Conservation (phyloP, 495 filamentous ascomycete species). For the Penicillium atrosanguineum region DNA sequence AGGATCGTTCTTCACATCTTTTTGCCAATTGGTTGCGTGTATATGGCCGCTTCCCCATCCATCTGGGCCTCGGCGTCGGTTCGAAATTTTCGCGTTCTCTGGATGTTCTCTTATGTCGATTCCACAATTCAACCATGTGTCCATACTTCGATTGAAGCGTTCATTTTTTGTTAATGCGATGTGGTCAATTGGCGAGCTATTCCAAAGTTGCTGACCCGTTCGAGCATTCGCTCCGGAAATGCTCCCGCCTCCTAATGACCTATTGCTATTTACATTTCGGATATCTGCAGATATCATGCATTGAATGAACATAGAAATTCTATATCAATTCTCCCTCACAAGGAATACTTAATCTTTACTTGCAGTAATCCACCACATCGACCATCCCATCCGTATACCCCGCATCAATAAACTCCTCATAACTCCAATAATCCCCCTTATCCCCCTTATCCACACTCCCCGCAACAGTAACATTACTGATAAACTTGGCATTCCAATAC, state of each 20-base stretch:
- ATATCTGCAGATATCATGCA: neutral
- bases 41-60: neutral
- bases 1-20: too few relatives aligned
- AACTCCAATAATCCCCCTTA: constrained; percentile 27
- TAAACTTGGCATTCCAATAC: constrained; percentile 26
- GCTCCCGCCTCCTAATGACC: neutral
- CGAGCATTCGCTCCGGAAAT: neutral
- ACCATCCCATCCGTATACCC: constrained; percentile 8
- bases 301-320: neutral
- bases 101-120: neutral
- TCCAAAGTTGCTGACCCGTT: too few relatives aligned
- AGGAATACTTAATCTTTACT: neutral
- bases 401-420: constrained; percentile 13
- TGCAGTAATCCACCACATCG: neutral
- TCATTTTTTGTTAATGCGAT: neutral
- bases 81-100: neutral
- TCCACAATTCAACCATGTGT: neutral
- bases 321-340: neutral
- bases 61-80: neutral
- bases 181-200: neutral
- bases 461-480: constrained; percentile 18
- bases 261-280: neutral
- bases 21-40: neutral
- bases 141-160: neutral
- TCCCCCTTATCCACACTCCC: constrained; percentile 18